Evolutionary conservation across 129 eudicot genomes (phyloP).

Genomic region (Tagetes erecta): DNA sequence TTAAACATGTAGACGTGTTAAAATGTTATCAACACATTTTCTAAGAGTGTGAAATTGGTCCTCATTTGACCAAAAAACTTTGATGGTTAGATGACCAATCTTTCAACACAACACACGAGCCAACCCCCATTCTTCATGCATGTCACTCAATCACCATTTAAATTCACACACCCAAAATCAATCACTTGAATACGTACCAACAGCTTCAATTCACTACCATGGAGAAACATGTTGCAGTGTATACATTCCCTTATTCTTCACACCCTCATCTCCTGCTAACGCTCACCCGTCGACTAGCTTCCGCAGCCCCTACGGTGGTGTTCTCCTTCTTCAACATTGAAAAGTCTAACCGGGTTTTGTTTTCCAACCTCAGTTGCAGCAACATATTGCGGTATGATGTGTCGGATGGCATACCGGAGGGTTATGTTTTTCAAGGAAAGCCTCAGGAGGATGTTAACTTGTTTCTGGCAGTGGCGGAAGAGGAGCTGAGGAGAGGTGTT

Average conservation of each 20-base stretch:
- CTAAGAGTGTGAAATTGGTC: not conserved
- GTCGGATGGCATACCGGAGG: constrained; percentile 55
- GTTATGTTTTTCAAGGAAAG: constrained; percentile 42
- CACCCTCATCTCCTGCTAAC: constrained; percentile 55
- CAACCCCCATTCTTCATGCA: not conserved
- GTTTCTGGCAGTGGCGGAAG: constrained; percentile 55
- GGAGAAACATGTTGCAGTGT: constrained; percentile 50
- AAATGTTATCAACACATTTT: not conserved
- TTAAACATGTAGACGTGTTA: not conserved
- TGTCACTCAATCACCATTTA: not conserved
- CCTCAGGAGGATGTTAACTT: constrained; percentile 50
- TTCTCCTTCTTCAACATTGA: constrained; percentile 54
- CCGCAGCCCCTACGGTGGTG: constrained; percentile 38
- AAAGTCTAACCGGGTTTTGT: constrained; percentile 29
- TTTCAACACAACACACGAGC: constrained; percentile 4
- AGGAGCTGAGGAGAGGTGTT: constrained; percentile 44
- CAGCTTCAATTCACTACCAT: not conserved
- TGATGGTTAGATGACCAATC: not conserved
- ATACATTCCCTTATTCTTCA: constrained; percentile 58
- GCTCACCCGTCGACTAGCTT: constrained; percentile 45
- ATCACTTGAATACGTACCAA: not conserved
- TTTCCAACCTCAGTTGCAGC: constrained; percentile 11
- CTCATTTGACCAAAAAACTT: not conserved
- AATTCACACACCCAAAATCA: not conserved
- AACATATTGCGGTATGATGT: constrained; percentile 45